Evolutionary conservation across 495 filamentous ascomycete species (phyloP), one percentile per base, ranked within the genome.

Genomic region (Thermothielavioides terrestris): DNA sequence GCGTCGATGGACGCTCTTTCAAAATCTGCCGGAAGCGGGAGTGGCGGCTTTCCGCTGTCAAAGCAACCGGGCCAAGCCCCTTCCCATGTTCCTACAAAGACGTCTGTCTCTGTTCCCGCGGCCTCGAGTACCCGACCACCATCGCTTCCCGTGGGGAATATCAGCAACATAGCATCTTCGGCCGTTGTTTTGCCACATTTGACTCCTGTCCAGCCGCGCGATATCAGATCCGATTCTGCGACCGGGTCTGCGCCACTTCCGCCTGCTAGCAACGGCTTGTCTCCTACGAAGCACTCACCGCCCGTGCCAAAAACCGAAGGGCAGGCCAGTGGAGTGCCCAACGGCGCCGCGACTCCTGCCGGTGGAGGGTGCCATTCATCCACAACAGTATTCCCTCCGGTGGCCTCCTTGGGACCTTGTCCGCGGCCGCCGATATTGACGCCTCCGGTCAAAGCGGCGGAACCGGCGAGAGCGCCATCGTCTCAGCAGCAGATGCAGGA

Each of bases 221-320:
- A 59, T 36, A 31, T 34, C 18, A 53, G 56, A 30, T 42, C 38
- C 23, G 56, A 59, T 38, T 25, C 37, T 31, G 50, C 12, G 27
- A 49, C 52, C 26, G 37, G 45, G 18, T 52, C 62, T 15, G 59
- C 71, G 35, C 75, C 51, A 60, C 79, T 73, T 56, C 76, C 77
- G 45, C 73, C 84, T 35, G 55, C 71, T 20, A 67, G 72, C 32
- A 82, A 79, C 4, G 86, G 86, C 6, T 66, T 88, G 30, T 90
- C 87, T 15, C 88, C 88, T 4, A 83, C 77, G 34, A 94, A 94
- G 61, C 82, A 88, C 32, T 78, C 77, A 12, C 72, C 76, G 18
- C 65, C 72, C 23, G 55, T 56, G 12, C 57, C 56, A 23, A 62
- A 66, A 25, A 30, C 22, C 23, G 63, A 59, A 21, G 41, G 50